Conservation (phyloP, 2,329 filamentous ascomycete species). For the Xylariaceae sp. region DNA sequence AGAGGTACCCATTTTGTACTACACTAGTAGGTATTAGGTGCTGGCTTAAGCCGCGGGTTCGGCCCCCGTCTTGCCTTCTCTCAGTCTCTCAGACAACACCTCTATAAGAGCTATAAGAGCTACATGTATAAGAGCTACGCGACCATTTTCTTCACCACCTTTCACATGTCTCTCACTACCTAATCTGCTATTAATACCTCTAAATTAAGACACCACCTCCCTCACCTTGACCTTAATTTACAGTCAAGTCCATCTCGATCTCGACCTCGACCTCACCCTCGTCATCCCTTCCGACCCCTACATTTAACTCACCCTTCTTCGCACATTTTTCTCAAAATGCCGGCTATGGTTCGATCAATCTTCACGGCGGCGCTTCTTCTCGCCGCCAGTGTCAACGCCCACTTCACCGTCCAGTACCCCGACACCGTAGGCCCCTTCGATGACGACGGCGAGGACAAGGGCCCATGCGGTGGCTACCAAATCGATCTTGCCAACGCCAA, state of each 20-base stretch:
- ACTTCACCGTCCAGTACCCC: slow-evolving; percentile 61
- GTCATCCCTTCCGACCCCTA: neutral
- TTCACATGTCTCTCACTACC: no score
- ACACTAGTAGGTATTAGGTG: no score
- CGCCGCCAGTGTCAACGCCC: slow-evolving; percentile 52
- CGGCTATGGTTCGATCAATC: slow-evolving; percentile 47
- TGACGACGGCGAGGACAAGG: slow-evolving; percentile 52
- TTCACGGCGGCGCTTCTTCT: slow-evolving; percentile 45
- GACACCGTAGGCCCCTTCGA: slow-evolving; percentile 55
- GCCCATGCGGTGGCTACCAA: slow-evolving; percentile 62
- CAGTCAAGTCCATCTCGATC: neutral
- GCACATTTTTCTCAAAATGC: no score
- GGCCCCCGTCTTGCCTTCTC: no score
- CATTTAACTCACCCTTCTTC: neutral
- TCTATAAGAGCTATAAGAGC: neutral
- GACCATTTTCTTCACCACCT: neutral
- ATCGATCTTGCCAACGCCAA: slow-evolving; percentile 49
- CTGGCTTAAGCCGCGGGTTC: no score
- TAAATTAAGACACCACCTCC: slow-evolving; percentile 19
- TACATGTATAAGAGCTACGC: slow-evolving; percentile 15
- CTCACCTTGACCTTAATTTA: neutral
- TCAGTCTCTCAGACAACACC: neutral
- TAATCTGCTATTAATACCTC: no score
- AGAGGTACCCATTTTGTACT: no score
- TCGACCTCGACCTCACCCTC: neutral